These are phyloP conservation scores for Actinomortierella wolfii DNA, from an alignment of 371 early-diverging fungal genomes.

Conservation along the genomic window DNA sequence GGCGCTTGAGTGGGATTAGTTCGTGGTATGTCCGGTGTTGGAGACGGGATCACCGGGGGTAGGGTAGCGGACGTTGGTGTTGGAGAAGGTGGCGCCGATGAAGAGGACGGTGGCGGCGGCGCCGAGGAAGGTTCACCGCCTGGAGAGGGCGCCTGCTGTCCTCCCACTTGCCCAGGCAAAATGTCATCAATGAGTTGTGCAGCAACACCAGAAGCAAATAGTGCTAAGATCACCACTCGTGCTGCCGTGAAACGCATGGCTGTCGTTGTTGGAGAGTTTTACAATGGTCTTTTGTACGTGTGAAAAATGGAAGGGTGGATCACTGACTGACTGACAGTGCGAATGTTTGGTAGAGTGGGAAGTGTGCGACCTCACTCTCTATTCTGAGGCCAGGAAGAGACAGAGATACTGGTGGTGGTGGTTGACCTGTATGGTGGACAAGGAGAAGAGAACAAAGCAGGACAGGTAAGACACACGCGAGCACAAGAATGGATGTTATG, in stretches of 20 bases:
- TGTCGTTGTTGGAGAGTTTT: too few species aligned
- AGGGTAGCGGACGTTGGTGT: background rate
- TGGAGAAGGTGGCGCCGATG: background rate
- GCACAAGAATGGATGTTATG: background rate
- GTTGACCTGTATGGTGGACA: background rate
- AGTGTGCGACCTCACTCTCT: too few species aligned
- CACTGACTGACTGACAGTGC: conserved; percentile 1
- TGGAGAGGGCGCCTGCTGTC: too few species aligned
- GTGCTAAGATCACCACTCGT: conserved; percentile 12
- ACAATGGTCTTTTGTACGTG: background rate
- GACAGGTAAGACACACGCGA: background rate
- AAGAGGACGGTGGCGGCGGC: background rate
- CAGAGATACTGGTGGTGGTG: too few species aligned
- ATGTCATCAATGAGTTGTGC: conserved; percentile 2
- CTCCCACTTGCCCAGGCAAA: too few species aligned
- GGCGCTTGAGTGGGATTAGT: background rate
- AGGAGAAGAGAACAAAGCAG: background rate
- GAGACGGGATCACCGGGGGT: background rate
- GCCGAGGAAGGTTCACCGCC: background rate
- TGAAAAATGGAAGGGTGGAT: background rate
- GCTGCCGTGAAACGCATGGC: conserved; percentile 27
- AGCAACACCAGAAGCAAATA: conserved; percentile 8
- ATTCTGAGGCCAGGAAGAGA: too few species aligned
- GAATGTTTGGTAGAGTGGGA: background rate
- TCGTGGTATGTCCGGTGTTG: background rate